Evolutionary conservation across 768 basidiomycete genomes (phyloP).

Genomic region (Collybiopsis luxurians): DNA sequence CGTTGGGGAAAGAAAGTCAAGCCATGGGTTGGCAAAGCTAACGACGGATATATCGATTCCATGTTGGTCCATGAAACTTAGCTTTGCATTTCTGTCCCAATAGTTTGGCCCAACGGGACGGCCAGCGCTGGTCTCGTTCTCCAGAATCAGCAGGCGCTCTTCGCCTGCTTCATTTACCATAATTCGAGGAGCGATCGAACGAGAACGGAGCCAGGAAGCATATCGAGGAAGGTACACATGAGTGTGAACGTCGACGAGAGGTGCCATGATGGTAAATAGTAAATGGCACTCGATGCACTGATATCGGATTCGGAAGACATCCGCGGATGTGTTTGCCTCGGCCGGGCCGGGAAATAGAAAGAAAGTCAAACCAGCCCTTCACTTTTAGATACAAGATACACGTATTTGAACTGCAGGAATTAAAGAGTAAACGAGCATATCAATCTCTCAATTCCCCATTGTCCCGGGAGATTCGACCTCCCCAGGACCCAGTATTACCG

Average conservation of each 20-base stretch:
- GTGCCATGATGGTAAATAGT: constrained; percentile 4
- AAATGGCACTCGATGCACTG: too few species aligned
- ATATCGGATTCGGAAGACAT: too few species aligned
- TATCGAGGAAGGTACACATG: constrained; percentile 86
- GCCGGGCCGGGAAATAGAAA: too few species aligned
- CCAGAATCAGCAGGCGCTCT: constrained; percentile 74
- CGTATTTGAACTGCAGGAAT: too few species aligned
- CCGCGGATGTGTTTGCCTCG: too few species aligned
- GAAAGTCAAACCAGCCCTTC: too few species aligned
- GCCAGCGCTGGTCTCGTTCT: constrained; percentile 77
- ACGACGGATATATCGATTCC: constrained; percentile 80
- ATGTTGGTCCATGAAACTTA: constrained; percentile 83
- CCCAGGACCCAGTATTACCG: too few species aligned
- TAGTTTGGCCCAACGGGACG: constrained; percentile 83
- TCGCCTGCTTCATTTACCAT: constrained; percentile 49
- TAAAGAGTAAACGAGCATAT: too few species aligned
- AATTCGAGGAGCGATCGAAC: constrained; percentile 67
- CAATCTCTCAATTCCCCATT: too few species aligned
- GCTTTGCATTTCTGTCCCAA: constrained; percentile 76
- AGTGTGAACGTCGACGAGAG: constrained; percentile 78
- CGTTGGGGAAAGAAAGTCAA: constrained; percentile 76
- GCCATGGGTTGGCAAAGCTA: constrained; percentile 89
- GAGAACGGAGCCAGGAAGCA: constrained; percentile 62
- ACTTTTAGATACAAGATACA: too few species aligned
- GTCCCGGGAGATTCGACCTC: too few species aligned